These are phyloP conservation scores for Cicer pinnatifidum DNA, from an alignment of 306 rosid species.

Conservation along the genomic window DNA sequence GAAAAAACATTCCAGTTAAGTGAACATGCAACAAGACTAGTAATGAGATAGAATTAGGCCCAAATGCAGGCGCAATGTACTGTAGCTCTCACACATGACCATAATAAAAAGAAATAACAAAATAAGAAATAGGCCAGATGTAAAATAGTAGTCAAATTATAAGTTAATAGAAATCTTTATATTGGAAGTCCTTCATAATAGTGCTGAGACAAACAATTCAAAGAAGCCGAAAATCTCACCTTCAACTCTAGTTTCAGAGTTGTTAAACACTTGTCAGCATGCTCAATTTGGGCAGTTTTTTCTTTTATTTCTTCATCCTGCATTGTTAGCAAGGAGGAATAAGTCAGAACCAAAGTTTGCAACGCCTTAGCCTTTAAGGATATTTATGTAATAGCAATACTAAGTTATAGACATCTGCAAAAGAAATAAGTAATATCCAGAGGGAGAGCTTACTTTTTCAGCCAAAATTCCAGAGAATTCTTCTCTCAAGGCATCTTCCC, in stretches of 20 bases:
- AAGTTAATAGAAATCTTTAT: slow-evolving; percentile 16
- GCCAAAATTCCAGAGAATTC: slow-evolving; percentile 75
- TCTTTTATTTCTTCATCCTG: slow-evolving; percentile 87
- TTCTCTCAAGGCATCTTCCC: slow-evolving; percentile 94
- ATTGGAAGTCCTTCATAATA: slow-evolving; percentile 16
- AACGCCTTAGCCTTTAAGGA: neutral
- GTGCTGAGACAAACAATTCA: slow-evolving; percentile 7
- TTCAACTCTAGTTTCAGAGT: slow-evolving; percentile 76
- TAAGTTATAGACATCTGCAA: slow-evolving; percentile 20
- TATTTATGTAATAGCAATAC: slow-evolving; percentile 15
- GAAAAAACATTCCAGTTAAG: slow-evolving; percentile 1
- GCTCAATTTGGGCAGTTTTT: slow-evolving; percentile 65
- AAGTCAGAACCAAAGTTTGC: slow-evolving; percentile 31
- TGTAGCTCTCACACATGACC: neutral
- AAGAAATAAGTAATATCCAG: neutral
- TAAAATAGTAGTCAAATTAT: neutral
- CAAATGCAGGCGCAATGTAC: slow-evolving; percentile 2
- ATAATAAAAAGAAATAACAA: neutral
- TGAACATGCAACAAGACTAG: slow-evolving; percentile 16
- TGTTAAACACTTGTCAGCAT: slow-evolving; percentile 82
- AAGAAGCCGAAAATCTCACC: slow-evolving; percentile 56
- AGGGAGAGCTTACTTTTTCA: slow-evolving; percentile 62
- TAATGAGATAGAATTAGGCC: neutral
- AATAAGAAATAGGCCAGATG: slow-evolving; percentile 22
- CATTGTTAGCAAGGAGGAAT: slow-evolving; percentile 43